Evolutionary conservation across 768 basidiomycete genomes (phyloP).

Genomic region (Mycena kentingensis): DNA sequence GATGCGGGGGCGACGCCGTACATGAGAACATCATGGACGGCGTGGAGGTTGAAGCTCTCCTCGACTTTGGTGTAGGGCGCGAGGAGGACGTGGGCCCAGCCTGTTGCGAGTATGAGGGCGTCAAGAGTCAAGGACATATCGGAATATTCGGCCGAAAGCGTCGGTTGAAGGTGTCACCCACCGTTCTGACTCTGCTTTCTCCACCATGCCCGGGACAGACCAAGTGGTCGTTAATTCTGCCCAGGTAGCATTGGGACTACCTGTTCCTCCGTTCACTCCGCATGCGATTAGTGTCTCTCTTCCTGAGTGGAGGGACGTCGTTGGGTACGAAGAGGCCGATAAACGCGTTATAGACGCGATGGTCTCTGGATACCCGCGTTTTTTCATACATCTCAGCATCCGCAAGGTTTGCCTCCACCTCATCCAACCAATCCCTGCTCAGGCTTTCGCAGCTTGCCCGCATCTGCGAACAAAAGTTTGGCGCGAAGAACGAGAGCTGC

Average conservation of each 20-base stretch:
- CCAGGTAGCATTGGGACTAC: constrained; percentile 33
- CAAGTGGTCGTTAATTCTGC: neutral
- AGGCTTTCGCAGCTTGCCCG: constrained; percentile 61
- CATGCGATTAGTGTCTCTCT: constrained; percentile 83
- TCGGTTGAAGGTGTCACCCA: too few relatives aligned
- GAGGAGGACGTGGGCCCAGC: constrained; percentile 70
- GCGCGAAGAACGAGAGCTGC: constrained; percentile 66
- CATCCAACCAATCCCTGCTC: neutral
- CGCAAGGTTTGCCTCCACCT: constrained; percentile 60
- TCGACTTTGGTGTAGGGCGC: constrained; percentile 96
- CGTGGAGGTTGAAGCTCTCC: constrained; percentile 95
- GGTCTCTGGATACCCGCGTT: constrained; percentile 91
- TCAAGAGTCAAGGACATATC: constrained; percentile 53
- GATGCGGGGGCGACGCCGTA: constrained; percentile 56
- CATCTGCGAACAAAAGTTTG: constrained; percentile 80
- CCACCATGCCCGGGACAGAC: too few relatives aligned
- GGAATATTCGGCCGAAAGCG: too few relatives aligned
- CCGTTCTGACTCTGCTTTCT: too few relatives aligned
- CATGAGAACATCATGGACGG: constrained; percentile 82
- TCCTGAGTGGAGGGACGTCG: constrained; percentile 85
- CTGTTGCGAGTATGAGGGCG: constrained; percentile 46
- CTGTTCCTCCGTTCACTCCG: constrained; percentile 55
- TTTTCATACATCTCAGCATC: constrained; percentile 88
- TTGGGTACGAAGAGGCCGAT: constrained; percentile 90
- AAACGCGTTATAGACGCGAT: constrained; percentile 75